Evolutionary conservation across 169 alveolate genomes (phyloP), one percentile per base, ranked within the genome.

Genomic region (Cryptosporidium sp.): DNA sequence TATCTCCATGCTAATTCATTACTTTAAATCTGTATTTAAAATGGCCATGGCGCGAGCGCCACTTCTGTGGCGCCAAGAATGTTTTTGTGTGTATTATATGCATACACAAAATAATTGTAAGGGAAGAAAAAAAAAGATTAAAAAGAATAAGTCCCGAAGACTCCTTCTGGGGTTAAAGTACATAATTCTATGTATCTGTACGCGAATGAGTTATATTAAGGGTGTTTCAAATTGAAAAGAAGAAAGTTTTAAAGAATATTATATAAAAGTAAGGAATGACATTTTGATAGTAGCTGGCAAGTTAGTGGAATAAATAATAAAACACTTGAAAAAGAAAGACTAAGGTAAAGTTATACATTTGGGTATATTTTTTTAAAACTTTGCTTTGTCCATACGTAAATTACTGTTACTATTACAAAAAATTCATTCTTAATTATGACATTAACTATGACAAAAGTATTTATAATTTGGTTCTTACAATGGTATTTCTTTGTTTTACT

Each of bases 101-200:
- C 84, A 69, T 53, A 73, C 86, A 73, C 23, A 12, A 70, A 48
- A 73, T 26, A 14, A 69, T 56, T 9, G 45, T 26, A 18, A 6
- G 4, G 45, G 33, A 68, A 56, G 39, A 60, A 60, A 60, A 6
- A 73, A 58, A 52, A 29, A 31, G 26, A 26, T 7, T 23, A 51
- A 21, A 44, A 23, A 37, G n/a, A 33, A 39, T n/a, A 29, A 37
- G 37, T 10, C 18, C 37, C n/a, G 35, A 65, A 65, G 45, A 65
- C 45, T 37, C 26, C 45, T n/a, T 65, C 16, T 35, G 37, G 45
- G 26, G 39, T 65, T 65, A 3, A 48, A 48, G 3, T 48, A 7
- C 56, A 48, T 14, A 48, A 9, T 21, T 23, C 16, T 7, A 7
- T 23, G 29, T 56, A 56, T 23, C 1, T 56, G 37, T 10, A 23